These are phyloP conservation scores for Microstroma glucosiphilum DNA, from an alignment of 1,284 basidiomycete genomes.

Conservation along the genomic window DNA sequence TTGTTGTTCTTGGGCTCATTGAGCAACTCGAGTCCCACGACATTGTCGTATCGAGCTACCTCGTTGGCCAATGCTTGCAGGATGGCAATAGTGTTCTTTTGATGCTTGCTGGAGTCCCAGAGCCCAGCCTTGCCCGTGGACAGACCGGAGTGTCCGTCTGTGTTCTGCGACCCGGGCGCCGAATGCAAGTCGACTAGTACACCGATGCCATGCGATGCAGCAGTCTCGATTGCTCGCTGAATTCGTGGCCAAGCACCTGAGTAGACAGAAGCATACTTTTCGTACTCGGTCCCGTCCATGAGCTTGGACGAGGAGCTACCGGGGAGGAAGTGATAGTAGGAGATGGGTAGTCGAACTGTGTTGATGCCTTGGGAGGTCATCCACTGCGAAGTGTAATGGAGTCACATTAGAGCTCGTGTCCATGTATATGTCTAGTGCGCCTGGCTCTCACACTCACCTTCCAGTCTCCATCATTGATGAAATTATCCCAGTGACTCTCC, in stretches of 20 bases:
- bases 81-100: conserved; percentile 56
- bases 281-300: conserved; percentile 68
- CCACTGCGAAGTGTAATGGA: conserved; percentile 55
- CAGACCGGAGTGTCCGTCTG: conserved; percentile 50
- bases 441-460: conserved; percentile 7
- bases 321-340: conserved; percentile 65
- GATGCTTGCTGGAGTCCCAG: conserved; percentile 47
- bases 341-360: conserved; percentile 72
- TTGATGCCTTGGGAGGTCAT: conserved; percentile 70
- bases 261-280: conserved; percentile 60
- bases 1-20: conserved; percentile 65
- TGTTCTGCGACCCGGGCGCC: conserved; percentile 61
- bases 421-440: background rate
- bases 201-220: conserved; percentile 64
- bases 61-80: conserved; percentile 57
- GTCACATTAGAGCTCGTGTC: background rate
- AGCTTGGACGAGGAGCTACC: conserved; percentile 58
- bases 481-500: conserved; percentile 70
- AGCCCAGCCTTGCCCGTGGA: conserved; percentile 23
- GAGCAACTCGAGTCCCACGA: conserved; percentile 73
- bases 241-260: conserved; percentile 69
- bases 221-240: conserved; percentile 62
- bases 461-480: conserved; percentile 49
- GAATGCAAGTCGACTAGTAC: conserved; percentile 64
- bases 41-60: conserved; percentile 57